Percentiles rank a stretch among this genome's conserved stretches.
phyloP scores from a whole-genome alignment of 106 monocot species.

The Agapanthus africanus region DNA sequence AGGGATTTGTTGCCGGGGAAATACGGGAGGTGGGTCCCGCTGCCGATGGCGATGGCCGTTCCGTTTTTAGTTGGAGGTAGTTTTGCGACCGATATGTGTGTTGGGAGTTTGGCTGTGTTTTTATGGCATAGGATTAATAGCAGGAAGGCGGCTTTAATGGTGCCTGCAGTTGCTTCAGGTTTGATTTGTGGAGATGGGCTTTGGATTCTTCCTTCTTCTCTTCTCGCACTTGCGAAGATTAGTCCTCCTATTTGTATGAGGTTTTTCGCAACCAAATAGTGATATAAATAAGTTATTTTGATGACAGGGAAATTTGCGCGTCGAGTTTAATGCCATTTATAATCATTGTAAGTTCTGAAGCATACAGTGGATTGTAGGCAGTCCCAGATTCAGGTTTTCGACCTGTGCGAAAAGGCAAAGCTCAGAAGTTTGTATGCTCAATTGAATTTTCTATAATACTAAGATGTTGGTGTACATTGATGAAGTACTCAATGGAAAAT shows the following conservation, averaged over 20 bases:
- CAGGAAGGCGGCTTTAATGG: slow-evolving; percentile 47
- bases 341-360: too few relatives aligned
- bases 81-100: slow-evolving; percentile 85
- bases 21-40: slow-evolving; percentile 69
- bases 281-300: too few relatives aligned
- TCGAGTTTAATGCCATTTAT: too few relatives aligned
- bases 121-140: slow-evolving; percentile 47
- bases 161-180: slow-evolving; percentile 87
- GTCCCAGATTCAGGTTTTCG: too few relatives aligned
- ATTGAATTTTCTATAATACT: too few relatives aligned
- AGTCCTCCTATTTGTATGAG: slow-evolving; percentile 92
- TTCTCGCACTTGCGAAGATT: slow-evolving; percentile 81
- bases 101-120: slow-evolving; percentile 76
- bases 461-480: too few relatives aligned
- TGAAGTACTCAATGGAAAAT: too few relatives aligned
- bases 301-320: too few relatives aligned
- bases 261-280: slow-evolving; percentile 26
- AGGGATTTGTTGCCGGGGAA: slow-evolving; percentile 50
- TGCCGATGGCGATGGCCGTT: slow-evolving; percentile 96
- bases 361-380: too few relatives aligned
- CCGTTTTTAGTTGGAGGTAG: slow-evolving; percentile 84
- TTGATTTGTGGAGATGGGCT: slow-evolving; percentile 93
- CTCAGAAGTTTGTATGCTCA: too few relatives aligned
- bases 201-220: slow-evolving; percentile 88
- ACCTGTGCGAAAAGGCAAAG: too few relatives aligned